Evolutionary conservation across 2,329 filamentous ascomycete species (phyloP).

Genomic region (Cladophialophora bantiana): DNA sequence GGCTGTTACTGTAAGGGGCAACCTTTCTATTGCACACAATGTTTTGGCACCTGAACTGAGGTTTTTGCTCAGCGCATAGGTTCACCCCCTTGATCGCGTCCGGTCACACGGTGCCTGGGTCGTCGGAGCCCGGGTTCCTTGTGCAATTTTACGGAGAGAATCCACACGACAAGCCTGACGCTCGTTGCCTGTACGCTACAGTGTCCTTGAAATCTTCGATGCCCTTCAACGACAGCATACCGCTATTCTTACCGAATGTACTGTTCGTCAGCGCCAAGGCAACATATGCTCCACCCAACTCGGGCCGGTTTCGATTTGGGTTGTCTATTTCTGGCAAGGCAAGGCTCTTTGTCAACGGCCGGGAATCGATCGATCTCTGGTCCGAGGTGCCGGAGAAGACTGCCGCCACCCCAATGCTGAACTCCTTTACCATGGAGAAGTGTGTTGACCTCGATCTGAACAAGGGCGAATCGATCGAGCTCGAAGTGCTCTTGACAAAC

Average conservation of each 20-base stretch:
- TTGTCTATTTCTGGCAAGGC: neutral
- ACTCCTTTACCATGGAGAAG: neutral
- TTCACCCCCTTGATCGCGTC: neutral
- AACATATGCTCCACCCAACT: neutral
- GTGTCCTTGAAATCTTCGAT: neutral
- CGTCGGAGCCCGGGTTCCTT: conserved; percentile 9
- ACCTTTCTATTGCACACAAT: neutral
- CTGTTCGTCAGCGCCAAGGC: neutral
- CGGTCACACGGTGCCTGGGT: conserved; percentile 12
- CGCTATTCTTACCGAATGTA: neutral
- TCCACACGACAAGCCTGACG: neutral
- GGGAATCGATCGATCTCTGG: neutral
- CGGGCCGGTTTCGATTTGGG: neutral
- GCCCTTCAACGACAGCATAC: neutral
- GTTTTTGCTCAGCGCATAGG: neutral
- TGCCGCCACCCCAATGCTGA: neutral
- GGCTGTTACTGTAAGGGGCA: neutral
- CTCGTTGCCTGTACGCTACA: neutral
- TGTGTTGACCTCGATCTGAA: neutral
- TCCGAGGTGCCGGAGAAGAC: neutral
- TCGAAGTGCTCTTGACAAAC: neutral
- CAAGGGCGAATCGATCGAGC: conserved; percentile 3
- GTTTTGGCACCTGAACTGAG: neutral
- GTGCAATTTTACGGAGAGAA: neutral
- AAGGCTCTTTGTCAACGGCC: neutral